These are phyloP conservation scores for Elongisporangium prolatum DNA, from an alignment of 352 stramenopile genomes.

Conservation along the genomic window DNA sequence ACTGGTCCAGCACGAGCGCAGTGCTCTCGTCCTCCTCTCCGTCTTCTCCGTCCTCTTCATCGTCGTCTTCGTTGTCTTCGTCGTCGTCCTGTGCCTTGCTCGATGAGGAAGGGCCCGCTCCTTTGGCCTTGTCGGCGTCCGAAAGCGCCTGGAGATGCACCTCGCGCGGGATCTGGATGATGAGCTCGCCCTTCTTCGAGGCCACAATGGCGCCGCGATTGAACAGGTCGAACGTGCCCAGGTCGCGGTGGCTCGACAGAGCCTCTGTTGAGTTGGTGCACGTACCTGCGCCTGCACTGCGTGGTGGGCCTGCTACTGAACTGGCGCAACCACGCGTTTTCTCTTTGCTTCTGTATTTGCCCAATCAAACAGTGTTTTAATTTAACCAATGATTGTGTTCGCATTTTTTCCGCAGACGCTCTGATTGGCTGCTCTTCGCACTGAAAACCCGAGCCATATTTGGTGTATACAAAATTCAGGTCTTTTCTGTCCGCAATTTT, in stretches of 20 bases:
- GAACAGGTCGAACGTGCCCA: constrained; percentile 81
- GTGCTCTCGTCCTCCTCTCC: constrained; percentile 36
- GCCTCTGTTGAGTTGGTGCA: no score
- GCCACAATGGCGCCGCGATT: constrained; percentile 81
- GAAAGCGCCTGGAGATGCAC: constrained; percentile 49
- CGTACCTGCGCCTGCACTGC: no score
- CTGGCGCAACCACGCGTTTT: no score
- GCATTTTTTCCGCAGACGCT: no score
- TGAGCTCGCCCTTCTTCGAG: constrained; percentile 77
- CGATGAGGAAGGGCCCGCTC: not conserved
- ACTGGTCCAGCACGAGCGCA: constrained; percentile 47
- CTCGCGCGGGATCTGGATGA: constrained; percentile 64
- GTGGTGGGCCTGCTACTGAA: no score
- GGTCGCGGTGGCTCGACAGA: constrained; percentile 73
- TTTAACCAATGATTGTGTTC: no score
- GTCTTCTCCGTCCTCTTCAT: constrained; percentile 24
- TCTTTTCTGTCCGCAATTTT: no score
- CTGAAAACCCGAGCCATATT: no score
- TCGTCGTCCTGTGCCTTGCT: constrained; percentile 23
- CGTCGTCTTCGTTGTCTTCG: constrained; percentile 28
- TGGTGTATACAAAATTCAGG: no score
- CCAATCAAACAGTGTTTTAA: no score
- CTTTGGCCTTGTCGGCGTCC: constrained; percentile 12
- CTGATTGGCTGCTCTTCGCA: no score
- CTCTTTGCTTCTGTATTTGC: no score